These are phyloP conservation scores for Flueggea neowawraea DNA, from an alignment of 441 rosid genomes.

Conservation along the genomic window DNA sequence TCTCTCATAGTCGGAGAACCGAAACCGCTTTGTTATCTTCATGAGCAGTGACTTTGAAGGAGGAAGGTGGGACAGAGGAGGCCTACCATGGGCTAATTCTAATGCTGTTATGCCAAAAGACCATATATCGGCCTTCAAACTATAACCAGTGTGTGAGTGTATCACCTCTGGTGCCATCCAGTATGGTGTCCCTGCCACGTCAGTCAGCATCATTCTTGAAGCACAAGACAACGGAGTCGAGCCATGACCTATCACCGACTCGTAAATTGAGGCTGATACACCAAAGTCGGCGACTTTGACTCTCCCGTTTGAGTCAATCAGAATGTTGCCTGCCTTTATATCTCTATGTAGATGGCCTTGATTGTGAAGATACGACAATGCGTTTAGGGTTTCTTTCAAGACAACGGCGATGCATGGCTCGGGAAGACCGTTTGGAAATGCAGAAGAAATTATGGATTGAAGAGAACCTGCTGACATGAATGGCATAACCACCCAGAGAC, in stretches of 20 bases:
- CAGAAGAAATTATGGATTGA: constrained; percentile 64
- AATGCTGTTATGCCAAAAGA: constrained; percentile 84
- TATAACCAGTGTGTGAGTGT: constrained; percentile 74
- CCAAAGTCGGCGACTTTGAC: constrained; percentile 86
- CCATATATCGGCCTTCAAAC: constrained; percentile 85
- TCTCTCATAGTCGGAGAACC: constrained; percentile 62
- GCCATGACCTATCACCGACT: constrained; percentile 26
- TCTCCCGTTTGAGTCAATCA: constrained; percentile 53
- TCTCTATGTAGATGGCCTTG: constrained; percentile 80
- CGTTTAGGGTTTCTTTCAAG: constrained; percentile 64
- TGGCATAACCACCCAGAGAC: constrained; percentile 96
- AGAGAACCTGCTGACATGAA: constrained; percentile 84
- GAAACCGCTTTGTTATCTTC: constrained; percentile 77
- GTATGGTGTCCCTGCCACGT: constrained; percentile 75
- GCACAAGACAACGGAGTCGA: constrained; percentile 14
- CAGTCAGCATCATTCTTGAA: constrained; percentile 48
- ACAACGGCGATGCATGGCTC: constrained; percentile 70
- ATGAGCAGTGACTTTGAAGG: constrained; percentile 65
- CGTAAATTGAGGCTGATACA: constrained; percentile 78
- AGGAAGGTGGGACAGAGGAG: constrained; percentile 78
- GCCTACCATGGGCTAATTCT: constrained; percentile 78
- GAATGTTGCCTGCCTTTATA: constrained; percentile 76
- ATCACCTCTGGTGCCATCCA: constrained; percentile 98
- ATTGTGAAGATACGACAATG: constrained; percentile 68
- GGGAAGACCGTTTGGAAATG: constrained; percentile 53